Evolutionary conservation across 2,329 filamentous ascomycete species (phyloP).

Genomic region (Periconia digitata): DNA sequence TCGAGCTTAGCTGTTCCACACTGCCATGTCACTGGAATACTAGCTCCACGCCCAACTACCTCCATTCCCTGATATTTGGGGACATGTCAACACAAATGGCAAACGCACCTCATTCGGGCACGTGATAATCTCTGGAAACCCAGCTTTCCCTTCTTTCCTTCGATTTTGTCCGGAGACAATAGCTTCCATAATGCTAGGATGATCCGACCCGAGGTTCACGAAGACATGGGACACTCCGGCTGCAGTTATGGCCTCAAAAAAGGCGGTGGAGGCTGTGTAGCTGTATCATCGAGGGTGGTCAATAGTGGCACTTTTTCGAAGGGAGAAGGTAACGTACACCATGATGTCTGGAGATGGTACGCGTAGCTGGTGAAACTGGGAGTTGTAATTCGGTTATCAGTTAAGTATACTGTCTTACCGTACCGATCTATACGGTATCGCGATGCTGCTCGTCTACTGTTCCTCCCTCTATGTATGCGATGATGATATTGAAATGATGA

Average conservation of each 20-base stretch:
- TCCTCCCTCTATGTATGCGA: too few species aligned
- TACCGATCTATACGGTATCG: too few species aligned
- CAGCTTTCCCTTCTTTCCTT: conserved; percentile 63
- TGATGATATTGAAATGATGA: too few species aligned
- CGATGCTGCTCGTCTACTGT: too few species aligned
- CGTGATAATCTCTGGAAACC: conserved; percentile 74
- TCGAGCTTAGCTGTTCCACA: too few species aligned
- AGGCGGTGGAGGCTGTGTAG: conserved; percentile 78
- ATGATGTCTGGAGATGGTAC: conserved; percentile 11
- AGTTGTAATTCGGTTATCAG: too few species aligned
- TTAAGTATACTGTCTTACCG: too few species aligned
- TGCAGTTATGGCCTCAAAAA: conserved; percentile 80
- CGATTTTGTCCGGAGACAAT: conserved; percentile 74
- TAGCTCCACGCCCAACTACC: too few species aligned
- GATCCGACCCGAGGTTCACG: conserved; percentile 70
- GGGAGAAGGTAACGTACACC: conserved; percentile 21
- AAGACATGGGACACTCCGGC: conserved; percentile 52
- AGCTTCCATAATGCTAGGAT: conserved; percentile 77
- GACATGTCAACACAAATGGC: too few species aligned
- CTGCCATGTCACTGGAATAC: too few species aligned
- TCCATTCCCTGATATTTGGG: too few species aligned
- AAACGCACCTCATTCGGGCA: conserved; percentile 73
- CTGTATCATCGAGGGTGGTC: conserved; percentile 15
- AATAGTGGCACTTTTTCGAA: background rate
- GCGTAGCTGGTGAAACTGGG: too few species aligned